phyloP scores from a whole-genome alignment of 2,329 filamentous ascomycete genomes.

The Colletotrichum sublineola region DNA sequence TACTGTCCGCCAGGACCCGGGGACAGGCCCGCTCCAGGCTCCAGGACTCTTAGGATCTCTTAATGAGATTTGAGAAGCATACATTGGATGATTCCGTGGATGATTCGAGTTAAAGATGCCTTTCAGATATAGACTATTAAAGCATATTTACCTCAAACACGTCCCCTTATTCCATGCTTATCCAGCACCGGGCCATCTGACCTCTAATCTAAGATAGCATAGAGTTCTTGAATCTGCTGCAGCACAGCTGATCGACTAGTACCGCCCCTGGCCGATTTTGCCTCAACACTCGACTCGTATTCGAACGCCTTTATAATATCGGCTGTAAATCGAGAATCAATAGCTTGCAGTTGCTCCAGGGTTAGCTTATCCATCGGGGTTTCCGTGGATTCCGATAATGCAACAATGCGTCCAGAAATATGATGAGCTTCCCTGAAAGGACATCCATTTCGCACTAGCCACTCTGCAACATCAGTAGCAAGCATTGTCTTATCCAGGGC shows the following conservation, averaged over 20 bases:
- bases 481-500: slow-evolving; percentile 82
- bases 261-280: slow-evolving; percentile 75
- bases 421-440: slow-evolving; percentile 85
- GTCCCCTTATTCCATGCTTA: background rate
- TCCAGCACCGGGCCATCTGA: background rate
- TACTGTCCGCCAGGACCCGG: too few species aligned
- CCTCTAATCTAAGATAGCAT: slow-evolving; percentile 50
- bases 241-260: slow-evolving; percentile 76
- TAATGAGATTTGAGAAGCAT: background rate
- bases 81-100: background rate
- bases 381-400: slow-evolving; percentile 72
- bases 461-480: slow-evolving; percentile 75
- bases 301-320: slow-evolving; percentile 77
- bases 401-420: slow-evolving; percentile 80
- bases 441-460: slow-evolving; percentile 72
- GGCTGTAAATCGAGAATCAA: slow-evolving; percentile 55
- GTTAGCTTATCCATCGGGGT: slow-evolving; percentile 53
- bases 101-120: background rate
- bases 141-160: background rate
- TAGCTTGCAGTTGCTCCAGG: slow-evolving; percentile 1
- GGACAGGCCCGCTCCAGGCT: too few species aligned
- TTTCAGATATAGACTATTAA: background rate
- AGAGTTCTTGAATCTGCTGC: slow-evolving; percentile 68
- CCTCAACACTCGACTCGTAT: slow-evolving; percentile 80
- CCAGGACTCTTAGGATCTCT: background rate